Percentiles rank a stretch among this genome's conserved stretches.
phyloP scores from a whole-genome alignment of 257 asterid species.

The Gentiana macrophylla region DNA sequence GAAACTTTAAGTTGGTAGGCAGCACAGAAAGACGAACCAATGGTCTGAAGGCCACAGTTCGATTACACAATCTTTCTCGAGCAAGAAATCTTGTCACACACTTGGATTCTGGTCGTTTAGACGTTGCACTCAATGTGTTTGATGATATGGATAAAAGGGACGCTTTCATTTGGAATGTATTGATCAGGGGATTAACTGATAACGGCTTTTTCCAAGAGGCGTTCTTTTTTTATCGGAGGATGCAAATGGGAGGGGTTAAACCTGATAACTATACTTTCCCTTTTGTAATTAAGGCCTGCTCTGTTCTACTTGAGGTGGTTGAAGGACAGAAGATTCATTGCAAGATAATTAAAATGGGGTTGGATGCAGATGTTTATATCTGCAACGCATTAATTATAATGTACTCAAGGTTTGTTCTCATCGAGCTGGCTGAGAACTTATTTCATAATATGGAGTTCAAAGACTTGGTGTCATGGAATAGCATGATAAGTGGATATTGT shows the following conservation, averaged over 20 bases:
- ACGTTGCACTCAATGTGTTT: constrained; percentile 47
- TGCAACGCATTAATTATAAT: constrained; percentile 47
- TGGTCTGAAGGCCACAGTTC: constrained; percentile 8
- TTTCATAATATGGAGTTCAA: constrained; percentile 35
- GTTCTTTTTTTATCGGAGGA: constrained; percentile 29
- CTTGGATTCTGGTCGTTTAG: constrained; percentile 31
- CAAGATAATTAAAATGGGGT: constrained; percentile 37
- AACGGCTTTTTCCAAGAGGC: constrained; percentile 37
- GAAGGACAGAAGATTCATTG: constrained; percentile 46
- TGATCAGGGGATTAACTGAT: constrained; percentile 44
- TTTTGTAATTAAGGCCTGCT: constrained; percentile 50
- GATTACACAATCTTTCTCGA: constrained; percentile 13
- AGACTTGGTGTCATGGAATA: constrained; percentile 63
- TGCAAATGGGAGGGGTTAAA: constrained; percentile 36
- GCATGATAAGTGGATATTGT: constrained; percentile 49
- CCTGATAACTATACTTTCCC: constrained; percentile 52
- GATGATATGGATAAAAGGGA: constrained; percentile 28
- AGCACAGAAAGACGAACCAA: background rate
- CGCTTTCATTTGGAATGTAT: constrained; percentile 44
- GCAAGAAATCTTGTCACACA: constrained; percentile 12
- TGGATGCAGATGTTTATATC: constrained; percentile 39
- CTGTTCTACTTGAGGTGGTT: constrained; percentile 24
- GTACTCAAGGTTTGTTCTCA: constrained; percentile 46
- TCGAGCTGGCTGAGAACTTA: constrained; percentile 32
- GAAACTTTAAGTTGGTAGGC: constrained; percentile 5